Evolutionary conservation across 352 stramenopile species (phyloP), one percentile per base, ranked within the genome.

Genomic region (Globisporangium viniferum): DNA sequence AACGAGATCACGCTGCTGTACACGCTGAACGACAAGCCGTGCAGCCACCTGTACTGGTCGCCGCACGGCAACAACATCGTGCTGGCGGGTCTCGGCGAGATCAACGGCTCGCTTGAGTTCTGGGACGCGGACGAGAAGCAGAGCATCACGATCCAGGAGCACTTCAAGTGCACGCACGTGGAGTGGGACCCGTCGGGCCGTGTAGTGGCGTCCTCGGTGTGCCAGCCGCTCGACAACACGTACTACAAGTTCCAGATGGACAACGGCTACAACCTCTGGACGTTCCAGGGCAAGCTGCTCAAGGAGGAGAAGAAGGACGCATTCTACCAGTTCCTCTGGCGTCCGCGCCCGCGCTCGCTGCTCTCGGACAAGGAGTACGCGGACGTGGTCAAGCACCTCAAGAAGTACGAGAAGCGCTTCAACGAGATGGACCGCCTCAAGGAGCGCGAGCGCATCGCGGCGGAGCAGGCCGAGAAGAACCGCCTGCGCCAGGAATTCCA

Each of bases 171-270:
- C 73, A 99, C 97, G 68, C 92, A 98, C 77, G 89, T 99, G 7
- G 75, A 98, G 59, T 99, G 98, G 98, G 97, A 99, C 80, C 97
- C 98, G 57, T 97, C 89, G 22, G 98, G 98, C 55, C 89, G 97
- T 48, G 95, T 98, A 57, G 87, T 99, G 41, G 89, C 94, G 10
- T 98, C 97, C 53, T 91, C 93, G 22, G 97, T 99, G 58, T 98
- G 92, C 62, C 97, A 99, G 78, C 93, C 96, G 12, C 88, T 99
- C 51, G 94, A 97, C 69, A 95, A 94, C 76, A 91, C 86, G 77
- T 94, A 95, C 80, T 98, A 98, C 84, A 98, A 98, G 81, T 98
- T 98, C 80, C 93, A 97, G 62, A 98, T 99, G 93, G 98, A 99
- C 87, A 99, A 99, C 71, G 98, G 98, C 59, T 99, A 98, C 84